Percentiles rank a stretch among this genome's conserved stretches.
Conservation (phyloP, 2,329 filamentous ascomycete genomes). For the Talaromyces sp. region DNA sequence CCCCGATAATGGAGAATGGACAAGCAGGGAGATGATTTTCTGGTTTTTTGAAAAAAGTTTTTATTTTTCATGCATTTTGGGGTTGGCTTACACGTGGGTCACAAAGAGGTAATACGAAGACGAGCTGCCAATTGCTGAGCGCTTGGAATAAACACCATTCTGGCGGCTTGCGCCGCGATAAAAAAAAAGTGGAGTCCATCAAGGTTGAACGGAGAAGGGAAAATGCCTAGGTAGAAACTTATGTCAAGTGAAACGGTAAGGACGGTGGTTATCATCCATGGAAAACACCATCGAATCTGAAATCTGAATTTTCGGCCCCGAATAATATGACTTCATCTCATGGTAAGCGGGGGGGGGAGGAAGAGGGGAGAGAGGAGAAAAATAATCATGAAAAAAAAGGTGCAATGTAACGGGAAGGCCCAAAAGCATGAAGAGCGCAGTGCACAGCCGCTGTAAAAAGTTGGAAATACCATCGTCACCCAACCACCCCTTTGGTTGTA, state of each 20-base stretch:
- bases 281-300: neutral
- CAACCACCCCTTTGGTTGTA: neutral
- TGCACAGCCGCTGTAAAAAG: slow-evolving; percentile 4
- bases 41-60: no score
- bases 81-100: slow-evolving; percentile 2
- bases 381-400: no score
- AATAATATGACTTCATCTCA: slow-evolving; percentile 9
- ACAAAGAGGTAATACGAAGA: slow-evolving; percentile 3
- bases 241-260: slow-evolving; percentile 3
- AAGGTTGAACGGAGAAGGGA: slow-evolving; percentile 7
- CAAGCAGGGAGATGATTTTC: no score
- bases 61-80: neutral
- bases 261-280: neutral
- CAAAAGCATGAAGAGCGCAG: neutral
- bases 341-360: neutral
- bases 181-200: slow-evolving; percentile 16
- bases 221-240: no score
- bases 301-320: neutral
- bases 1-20: neutral
- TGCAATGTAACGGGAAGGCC: neutral
- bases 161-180: slow-evolving; percentile 23
- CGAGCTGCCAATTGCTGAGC: neutral
- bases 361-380: neutral
- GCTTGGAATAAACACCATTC: slow-evolving; percentile 21
- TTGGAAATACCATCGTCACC: neutral